Evolutionary conservation across 805 yeast genomes (phyloP).

Genomic region (Candida railenensis): DNA sequence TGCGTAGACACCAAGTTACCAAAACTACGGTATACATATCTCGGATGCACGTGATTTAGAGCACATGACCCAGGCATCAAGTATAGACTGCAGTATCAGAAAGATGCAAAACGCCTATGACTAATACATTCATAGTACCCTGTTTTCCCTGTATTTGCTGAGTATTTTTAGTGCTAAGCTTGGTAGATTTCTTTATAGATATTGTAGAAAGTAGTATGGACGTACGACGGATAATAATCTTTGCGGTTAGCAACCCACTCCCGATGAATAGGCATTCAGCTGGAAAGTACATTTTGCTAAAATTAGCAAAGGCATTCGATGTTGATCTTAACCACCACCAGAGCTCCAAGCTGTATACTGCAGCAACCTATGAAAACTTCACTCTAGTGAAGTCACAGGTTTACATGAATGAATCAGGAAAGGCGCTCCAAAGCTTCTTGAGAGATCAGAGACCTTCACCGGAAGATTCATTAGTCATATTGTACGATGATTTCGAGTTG

Average conservation of each 20-base stretch:
- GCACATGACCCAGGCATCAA: too few relatives aligned
- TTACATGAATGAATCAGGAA: slow-evolving; percentile 41
- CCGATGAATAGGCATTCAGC: slow-evolving; percentile 38
- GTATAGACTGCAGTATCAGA: too few relatives aligned
- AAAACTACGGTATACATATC: too few relatives aligned
- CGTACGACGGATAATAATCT: slow-evolving; percentile 13
- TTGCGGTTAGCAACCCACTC: slow-evolving; percentile 43
- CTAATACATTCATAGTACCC: too few relatives aligned
- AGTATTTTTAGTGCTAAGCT: too few relatives aligned
- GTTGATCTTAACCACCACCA: neutral
- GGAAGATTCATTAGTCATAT: slow-evolving; percentile 19
- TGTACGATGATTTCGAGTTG: slow-evolving; percentile 41
- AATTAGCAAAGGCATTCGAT: slow-evolving; percentile 22
- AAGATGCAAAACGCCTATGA: too few relatives aligned
- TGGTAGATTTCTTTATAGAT: too few relatives aligned
- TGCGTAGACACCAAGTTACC: too few relatives aligned
- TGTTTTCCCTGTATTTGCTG: too few relatives aligned
- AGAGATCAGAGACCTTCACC: slow-evolving; percentile 12
- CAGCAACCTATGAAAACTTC: slow-evolving; percentile 20
- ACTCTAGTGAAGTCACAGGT: slow-evolving; percentile 34
- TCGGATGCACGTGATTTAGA: too few relatives aligned
- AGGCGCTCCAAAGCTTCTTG: slow-evolving; percentile 24
- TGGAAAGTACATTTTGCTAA: slow-evolving; percentile 34
- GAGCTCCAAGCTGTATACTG: slow-evolving; percentile 30
- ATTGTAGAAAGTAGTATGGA: slow-evolving; percentile 9